Evolutionary conservation across 75 land plant genomes (phyloP).

Genomic region (Cryptomeria japonica): DNA sequence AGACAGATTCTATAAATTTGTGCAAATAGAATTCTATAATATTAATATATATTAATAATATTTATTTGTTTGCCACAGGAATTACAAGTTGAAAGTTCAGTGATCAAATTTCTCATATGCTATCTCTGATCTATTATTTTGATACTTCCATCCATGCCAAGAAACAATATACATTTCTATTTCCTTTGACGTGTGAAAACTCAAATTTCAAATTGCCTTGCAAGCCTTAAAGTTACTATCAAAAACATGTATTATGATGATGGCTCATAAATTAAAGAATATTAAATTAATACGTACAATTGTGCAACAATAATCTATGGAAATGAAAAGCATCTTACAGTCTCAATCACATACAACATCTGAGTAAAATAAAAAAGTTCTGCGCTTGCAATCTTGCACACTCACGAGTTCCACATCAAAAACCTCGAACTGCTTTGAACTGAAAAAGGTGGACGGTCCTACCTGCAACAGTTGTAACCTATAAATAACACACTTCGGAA

Average conservation of each 20-base stretch:
- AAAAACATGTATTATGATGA: not conserved
- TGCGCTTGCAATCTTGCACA: slow-evolving; percentile 71
- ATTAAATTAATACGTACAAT: not conserved
- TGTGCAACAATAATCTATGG: not conserved
- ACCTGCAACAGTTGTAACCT: slow-evolving; percentile 53
- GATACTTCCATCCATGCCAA: not conserved
- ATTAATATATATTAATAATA: not conserved
- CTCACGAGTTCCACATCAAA: slow-evolving; percentile 87
- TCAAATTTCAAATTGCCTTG: not conserved
- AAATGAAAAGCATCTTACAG: not conserved
- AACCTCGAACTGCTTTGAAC: slow-evolving; percentile 96
- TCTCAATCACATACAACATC: slow-evolving; percentile 77
- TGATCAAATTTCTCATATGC: not conserved
- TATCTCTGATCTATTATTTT: not conserved
- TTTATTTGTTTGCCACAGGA: not conserved
- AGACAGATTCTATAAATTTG: not conserved
- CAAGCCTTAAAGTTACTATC: not conserved
- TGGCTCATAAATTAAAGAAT: not conserved
- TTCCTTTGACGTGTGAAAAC: not conserved
- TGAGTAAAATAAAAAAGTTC: slow-evolving; percentile 84
- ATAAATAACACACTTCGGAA: not conserved
- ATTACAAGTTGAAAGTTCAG: not conserved
- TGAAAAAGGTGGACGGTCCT: slow-evolving; percentile 97
- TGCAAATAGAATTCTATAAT: not conserved
- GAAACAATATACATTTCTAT: not conserved